A percentile compares a stretch with the other conserved stretches of the same genome.
These are phyloP conservation scores for Paramecium bursaria DNA, from an alignment of 73 alveolate species.

Conservation along the genomic window DNA sequence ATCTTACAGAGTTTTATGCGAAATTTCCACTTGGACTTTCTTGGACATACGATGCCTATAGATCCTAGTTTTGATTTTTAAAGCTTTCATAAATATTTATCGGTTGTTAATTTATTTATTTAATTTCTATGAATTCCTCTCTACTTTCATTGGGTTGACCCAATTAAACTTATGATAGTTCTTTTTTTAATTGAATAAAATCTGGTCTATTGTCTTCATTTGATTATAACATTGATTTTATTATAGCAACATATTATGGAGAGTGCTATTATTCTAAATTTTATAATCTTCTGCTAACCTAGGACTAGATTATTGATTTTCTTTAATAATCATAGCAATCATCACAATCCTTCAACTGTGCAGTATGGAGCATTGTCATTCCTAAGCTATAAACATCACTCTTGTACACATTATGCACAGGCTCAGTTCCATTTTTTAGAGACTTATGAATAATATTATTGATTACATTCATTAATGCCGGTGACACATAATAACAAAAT, in stretches of 20 bases:
- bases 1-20: no score
- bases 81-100: no score
- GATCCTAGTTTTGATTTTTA: no score
- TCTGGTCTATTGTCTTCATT: constrained; percentile 58
- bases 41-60: no score
- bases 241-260: background rate
- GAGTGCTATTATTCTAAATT: background rate
- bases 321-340: constrained; percentile 54
- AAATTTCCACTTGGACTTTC: no score
- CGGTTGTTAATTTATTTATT: no score
- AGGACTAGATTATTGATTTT: background rate
- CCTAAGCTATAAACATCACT: constrained; percentile 69
- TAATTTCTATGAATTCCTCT: no score
- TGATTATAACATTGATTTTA: constrained; percentile 11
- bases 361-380: constrained; percentile 64
- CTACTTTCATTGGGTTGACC: no score
- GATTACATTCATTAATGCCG: constrained; percentile 22
- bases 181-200: constrained; percentile 6
- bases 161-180: background rate
- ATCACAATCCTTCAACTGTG: constrained; percentile 51
- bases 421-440: constrained; percentile 10
- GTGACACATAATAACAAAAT: background rate
- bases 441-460: no score
- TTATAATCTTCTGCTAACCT: constrained; percentile 42
- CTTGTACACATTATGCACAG: constrained; percentile 56